Base-by-base conservation (phyloP, 2,329 filamentous ascomycete species). In the Trichophyton verrucosum region DNA sequence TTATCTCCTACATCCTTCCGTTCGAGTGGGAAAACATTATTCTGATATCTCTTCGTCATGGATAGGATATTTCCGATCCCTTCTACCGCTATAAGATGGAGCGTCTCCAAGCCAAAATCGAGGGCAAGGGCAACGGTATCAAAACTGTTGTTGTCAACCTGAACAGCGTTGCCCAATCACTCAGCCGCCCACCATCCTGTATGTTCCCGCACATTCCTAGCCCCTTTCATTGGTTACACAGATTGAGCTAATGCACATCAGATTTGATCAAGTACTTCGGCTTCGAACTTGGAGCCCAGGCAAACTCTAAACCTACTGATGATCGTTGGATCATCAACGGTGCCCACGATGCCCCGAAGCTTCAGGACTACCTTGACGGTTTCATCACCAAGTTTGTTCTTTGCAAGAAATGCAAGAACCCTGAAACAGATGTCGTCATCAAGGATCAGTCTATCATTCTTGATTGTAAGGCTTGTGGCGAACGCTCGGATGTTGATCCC, bases 21-120 rank as follows among this genome's bases (percentile, higher is more conserved):
- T 15, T 11, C 30, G 36, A 27, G 15, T 30, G 3, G 5, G 3
- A 9, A 38, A 57, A 38, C 22, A 27, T 20, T 30, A 5, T 13
- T 20, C 33, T 38, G 2, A 4, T 0, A 1, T 58, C 49, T 68
- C 64, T 62, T 46, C 24, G 3, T 13, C 46, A 3, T 36, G 51
- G 7, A 20, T 65, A 74, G 73, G 92, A 97, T 88, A 87, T 96
- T 81, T 87, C 87, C 82, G 94, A 99, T 80, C 88, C 88, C 79
- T 99, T 96, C 86, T 99, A 99, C 81, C 94, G 94, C 77, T 99
- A 99, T 86, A 99, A 99, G 86, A 99, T 99, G 94, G 94, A 97
- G 81, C 87, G 86, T 70, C 81, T 99, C 74, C 90, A 95, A 82
- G 96, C 94, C 76, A 99, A 99, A 83, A 95, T 99, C 71, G 94